Evolutionary conservation across 2,329 filamentous ascomycete species (phyloP).

Genomic region (Penicillium sp.): DNA sequence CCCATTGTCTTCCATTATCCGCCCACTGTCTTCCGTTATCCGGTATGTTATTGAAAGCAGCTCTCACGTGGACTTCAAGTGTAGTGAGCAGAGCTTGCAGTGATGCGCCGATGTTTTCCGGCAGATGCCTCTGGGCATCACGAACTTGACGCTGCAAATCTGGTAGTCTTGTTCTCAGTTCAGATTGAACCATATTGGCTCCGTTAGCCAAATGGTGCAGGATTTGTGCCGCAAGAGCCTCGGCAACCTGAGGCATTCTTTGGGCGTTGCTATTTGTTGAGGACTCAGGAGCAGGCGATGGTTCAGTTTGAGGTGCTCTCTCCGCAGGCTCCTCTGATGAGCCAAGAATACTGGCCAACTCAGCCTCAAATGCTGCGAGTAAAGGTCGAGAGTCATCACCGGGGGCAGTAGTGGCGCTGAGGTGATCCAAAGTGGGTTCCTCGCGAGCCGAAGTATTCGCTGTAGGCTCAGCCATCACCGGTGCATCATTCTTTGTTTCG

Average conservation of each 20-base stretch:
- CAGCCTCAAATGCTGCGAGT: conserved; percentile 41
- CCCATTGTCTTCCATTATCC: conserved; percentile 33
- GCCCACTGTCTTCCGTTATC: conserved; percentile 35
- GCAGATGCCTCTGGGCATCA: conserved; percentile 36
- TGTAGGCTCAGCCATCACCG: neutral
- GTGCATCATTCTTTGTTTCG: neutral
- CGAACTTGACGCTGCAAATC: conserved; percentile 40
- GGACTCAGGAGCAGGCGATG: conserved; percentile 9
- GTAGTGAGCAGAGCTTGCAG: conserved; percentile 37
- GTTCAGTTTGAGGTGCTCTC: conserved; percentile 10
- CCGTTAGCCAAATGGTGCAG: conserved; percentile 36
- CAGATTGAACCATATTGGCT: conserved; percentile 37
- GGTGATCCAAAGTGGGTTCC: neutral
- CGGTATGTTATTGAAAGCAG: conserved; percentile 40
- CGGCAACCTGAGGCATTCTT: conserved; percentile 25
- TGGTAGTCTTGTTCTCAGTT: conserved; percentile 37
- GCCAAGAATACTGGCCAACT: conserved; percentile 38
- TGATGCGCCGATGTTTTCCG: conserved; percentile 37
- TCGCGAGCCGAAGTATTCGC: neutral
- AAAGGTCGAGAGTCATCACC: conserved; percentile 31
- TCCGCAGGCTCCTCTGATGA: conserved; percentile 15
- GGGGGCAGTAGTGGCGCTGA: conserved; percentile 9
- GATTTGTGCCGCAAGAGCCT: conserved; percentile 33
- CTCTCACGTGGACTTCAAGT: conserved; percentile 39
- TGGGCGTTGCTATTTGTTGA: conserved; percentile 11